Evolutionary conservation across 2,329 filamentous ascomycete genomes (phyloP).

Genomic region (Apiospora marii): DNA sequence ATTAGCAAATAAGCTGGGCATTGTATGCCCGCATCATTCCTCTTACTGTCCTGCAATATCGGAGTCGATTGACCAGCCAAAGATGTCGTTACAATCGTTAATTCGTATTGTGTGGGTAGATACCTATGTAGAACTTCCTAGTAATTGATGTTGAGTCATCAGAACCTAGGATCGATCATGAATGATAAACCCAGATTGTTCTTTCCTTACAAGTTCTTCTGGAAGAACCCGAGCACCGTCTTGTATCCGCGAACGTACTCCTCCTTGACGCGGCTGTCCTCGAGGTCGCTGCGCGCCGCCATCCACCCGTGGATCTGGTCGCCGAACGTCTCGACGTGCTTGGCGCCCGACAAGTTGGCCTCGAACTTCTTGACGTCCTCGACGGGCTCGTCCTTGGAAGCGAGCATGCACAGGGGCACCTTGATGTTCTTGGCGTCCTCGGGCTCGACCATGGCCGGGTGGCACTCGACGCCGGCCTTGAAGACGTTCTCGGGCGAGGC

Average conservation of each 20-base stretch:
- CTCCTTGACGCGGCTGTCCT: conserved; percentile 62
- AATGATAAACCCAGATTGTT: not conserved
- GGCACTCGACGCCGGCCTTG: conserved; percentile 57
- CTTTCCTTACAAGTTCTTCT: conserved; percentile 50
- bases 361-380: conserved; percentile 65
- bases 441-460: conserved; percentile 71
- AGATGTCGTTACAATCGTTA: not conserved
- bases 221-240: conserved; percentile 65
- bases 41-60: not conserved
- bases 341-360: conserved; percentile 58
- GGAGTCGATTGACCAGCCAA: not conserved
- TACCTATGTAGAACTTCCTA: not conserved
- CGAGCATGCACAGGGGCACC: conserved; percentile 68
- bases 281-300: conserved; percentile 69
- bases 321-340: conserved; percentile 70
- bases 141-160: not conserved
- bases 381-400: conserved; percentile 69
- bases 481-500: conserved; percentile 64
- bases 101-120: not conserved
- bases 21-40: not conserved
- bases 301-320: conserved; percentile 80
- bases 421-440: conserved; percentile 66
- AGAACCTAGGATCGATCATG: not conserved
- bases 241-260: conserved; percentile 70
- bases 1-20: not conserved